A percentile compares a stretch with the other conserved stretches of the same genome.
phyloP scores from a whole-genome alignment of 1,284 basidiomycete genomes.

The Trichosporon inkin region DNA sequence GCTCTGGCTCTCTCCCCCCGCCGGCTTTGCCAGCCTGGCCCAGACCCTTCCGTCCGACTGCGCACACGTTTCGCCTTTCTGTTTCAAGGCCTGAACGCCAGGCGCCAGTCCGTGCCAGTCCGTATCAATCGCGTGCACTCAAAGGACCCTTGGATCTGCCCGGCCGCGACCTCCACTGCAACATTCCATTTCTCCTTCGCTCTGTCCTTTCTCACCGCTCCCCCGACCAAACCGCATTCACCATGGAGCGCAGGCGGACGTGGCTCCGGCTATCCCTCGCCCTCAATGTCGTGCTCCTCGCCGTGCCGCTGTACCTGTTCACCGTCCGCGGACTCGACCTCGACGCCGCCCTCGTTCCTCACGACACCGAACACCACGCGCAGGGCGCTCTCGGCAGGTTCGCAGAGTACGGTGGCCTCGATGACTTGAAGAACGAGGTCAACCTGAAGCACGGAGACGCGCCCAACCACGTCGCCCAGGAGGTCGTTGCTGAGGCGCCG shows the following conservation, averaged over 20 bases:
- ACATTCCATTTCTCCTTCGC: neutral
- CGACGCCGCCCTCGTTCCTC: neutral
- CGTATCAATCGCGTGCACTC: no score
- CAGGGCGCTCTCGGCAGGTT: neutral
- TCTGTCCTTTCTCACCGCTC: neutral
- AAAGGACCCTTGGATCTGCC: no score
- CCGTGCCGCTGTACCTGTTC: slow-evolving; percentile 5
- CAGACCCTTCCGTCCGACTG: no score
- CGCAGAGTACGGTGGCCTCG: neutral
- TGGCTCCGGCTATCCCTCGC: slow-evolving; percentile 12
- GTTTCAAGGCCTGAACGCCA: neutral
- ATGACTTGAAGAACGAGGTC: neutral
- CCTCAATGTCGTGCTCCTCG: slow-evolving; percentile 15
- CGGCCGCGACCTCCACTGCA: no score
- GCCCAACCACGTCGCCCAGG: neutral
- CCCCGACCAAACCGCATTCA: neutral
- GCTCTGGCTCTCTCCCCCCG: no score
- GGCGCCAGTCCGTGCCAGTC: neutral
- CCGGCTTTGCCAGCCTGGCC: no score
- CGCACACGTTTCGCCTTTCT: neutral
- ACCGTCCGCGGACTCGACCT: slow-evolving; percentile 1
- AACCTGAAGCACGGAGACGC: neutral
- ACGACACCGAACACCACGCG: slow-evolving; percentile 2
- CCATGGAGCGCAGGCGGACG: slow-evolving; percentile 11
- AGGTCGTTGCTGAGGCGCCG: neutral